phyloP scores from a whole-genome alignment of 2,329 filamentous ascomycete species.

The Boeremia exigua region DNA sequence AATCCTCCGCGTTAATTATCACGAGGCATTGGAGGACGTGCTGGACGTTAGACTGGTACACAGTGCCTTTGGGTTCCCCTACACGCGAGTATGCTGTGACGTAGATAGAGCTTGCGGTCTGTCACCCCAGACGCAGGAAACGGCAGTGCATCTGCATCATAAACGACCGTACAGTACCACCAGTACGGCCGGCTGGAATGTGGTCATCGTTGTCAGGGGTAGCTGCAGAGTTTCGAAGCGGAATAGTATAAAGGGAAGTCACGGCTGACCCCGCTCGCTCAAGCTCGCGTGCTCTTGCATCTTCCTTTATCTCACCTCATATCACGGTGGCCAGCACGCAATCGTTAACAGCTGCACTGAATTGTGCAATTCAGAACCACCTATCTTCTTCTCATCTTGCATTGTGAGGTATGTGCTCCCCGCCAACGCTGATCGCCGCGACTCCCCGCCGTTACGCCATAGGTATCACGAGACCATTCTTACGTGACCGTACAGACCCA shows the following conservation, averaged over 20 bases:
- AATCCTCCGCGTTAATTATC: neutral
- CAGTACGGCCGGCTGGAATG: constrained; percentile 2
- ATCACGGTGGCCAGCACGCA: constrained; percentile 6
- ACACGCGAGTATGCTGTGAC: constrained; percentile 4
- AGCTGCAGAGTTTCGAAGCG: constrained; percentile 7
- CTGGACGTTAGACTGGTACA: neutral
- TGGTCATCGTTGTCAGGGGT: constrained; percentile 5
- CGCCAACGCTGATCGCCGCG: constrained; percentile 30
- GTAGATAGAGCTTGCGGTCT: neutral
- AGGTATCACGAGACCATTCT: constrained; percentile 41
- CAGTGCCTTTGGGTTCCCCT: neutral
- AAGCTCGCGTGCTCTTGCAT: constrained; percentile 19
- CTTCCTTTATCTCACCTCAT: constrained; percentile 26
- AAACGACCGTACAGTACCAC: neutral
- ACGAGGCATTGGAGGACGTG: neutral
- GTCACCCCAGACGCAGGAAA: constrained; percentile 6
- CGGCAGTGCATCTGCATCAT: neutral
- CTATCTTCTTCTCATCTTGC: constrained; percentile 9
- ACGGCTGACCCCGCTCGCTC: constrained; percentile 17
- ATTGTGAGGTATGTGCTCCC: constrained; percentile 37
- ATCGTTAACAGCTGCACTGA: constrained; percentile 1
- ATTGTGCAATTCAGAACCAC: neutral
- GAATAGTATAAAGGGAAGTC: constrained; percentile 16
- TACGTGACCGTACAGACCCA: constrained; percentile 33
- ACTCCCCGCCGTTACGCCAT: constrained; percentile 24